A percentile compares a stretch with the other conserved stretches of the same genome.
phyloP scores from a whole-genome alignment of 176 grass and related monocot species.

The Cenchrus fungigraminus region DNA sequence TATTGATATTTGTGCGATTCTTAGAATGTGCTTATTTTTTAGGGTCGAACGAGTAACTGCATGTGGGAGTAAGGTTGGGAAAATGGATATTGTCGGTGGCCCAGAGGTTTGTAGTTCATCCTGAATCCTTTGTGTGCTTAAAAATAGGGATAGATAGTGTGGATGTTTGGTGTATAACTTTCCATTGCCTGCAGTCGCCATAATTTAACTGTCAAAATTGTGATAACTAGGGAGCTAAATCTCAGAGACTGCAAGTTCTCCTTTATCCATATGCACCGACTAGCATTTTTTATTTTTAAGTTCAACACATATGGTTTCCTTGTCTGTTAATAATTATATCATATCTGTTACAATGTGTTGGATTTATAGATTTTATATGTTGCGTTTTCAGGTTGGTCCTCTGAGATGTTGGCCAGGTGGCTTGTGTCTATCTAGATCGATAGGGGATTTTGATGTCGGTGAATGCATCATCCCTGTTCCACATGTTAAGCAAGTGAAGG shows the following conservation, averaged over 20 bases:
- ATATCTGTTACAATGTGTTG: background rate
- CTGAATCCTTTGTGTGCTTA: background rate
- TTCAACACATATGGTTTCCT: background rate
- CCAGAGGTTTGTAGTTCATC: slow-evolving; percentile 67
- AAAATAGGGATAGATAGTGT: slow-evolving; percentile 19
- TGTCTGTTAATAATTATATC: background rate
- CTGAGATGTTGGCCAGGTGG: slow-evolving; percentile 99
- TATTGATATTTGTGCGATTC: slow-evolving; percentile 18
- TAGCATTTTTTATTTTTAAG: background rate
- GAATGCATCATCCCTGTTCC: slow-evolving; percentile 95
- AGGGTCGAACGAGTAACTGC: slow-evolving; percentile 85
- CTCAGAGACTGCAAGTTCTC: slow-evolving; percentile 1
- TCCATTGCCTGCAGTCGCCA: background rate
- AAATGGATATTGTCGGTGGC: slow-evolving; percentile 86
- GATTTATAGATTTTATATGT: slow-evolving; percentile 21
- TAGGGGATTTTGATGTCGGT: slow-evolving; percentile 94
- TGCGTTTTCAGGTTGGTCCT: slow-evolving; percentile 80
- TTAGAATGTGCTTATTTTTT: slow-evolving; percentile 33
- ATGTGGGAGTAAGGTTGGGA: slow-evolving; percentile 83
- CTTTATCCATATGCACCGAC: background rate
- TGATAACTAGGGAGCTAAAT: background rate
- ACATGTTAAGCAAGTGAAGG: slow-evolving; percentile 99
- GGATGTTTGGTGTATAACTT: background rate
- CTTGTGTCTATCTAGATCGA: slow-evolving; percentile 96
- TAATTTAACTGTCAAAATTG: slow-evolving; percentile 3